Percentiles rank a stretch among this genome's conserved stretches.
phyloP scores from a whole-genome alignment of 2,329 filamentous ascomycete genomes.

The Coniochaeta prunicola region DNA sequence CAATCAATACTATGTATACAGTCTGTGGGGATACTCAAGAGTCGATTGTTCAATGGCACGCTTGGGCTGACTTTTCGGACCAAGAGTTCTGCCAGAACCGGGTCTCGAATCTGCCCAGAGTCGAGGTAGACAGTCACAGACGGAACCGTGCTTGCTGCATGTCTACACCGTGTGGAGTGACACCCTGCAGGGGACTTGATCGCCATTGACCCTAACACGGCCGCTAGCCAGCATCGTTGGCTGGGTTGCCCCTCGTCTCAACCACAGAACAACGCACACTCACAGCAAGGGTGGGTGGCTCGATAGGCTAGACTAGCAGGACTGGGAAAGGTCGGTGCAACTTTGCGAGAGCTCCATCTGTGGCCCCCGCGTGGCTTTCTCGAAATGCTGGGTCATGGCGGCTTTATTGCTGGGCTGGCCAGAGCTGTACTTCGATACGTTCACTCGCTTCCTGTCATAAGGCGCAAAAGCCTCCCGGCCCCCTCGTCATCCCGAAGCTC shows the following conservation, averaged over 20 bases:
- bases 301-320: background rate
- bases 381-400: background rate
- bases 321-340: background rate
- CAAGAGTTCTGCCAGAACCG: background rate
- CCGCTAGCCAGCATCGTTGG: background rate
- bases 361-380: constrained; percentile 2
- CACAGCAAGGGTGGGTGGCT: constrained; percentile 3
- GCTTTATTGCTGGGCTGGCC: background rate
- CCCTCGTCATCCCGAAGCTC: background rate
- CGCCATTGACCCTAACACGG: background rate
- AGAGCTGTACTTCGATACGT: background rate
- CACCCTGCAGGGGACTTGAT: background rate
- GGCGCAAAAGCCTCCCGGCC: background rate
- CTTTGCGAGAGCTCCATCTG: background rate
- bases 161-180: background rate
- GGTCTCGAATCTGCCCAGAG: background rate
- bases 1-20: too few species aligned
- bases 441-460: background rate
- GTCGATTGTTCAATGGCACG: background rate
- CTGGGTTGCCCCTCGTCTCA: background rate
- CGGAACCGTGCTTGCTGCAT: background rate
- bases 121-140: background rate
- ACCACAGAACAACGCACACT: constrained; percentile 2
- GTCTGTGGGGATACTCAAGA: too few species aligned
- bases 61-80: background rate